Evolutionary conservation across 1,284 basidiomycete species (phyloP).

Genomic region (Irpex sp.): DNA sequence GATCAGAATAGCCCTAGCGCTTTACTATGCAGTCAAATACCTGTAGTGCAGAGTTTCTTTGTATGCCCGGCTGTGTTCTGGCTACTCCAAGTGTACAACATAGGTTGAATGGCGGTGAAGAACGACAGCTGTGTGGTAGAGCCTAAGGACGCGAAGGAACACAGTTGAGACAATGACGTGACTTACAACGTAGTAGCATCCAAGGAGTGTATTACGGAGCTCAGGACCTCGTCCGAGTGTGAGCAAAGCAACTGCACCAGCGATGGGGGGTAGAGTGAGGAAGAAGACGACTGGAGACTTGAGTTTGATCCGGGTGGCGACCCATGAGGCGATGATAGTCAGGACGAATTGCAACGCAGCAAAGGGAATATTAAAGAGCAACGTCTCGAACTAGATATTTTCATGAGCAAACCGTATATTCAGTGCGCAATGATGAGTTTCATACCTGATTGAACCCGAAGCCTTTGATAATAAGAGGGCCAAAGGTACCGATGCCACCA

Average conservation of each 20-base stretch:
- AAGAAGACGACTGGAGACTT: slow-evolving; percentile 45
- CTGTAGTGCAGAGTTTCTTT: slow-evolving; percentile 32
- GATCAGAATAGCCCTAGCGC: too few species aligned
- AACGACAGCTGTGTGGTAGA: slow-evolving; percentile 25
- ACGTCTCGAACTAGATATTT: slow-evolving; percentile 30
- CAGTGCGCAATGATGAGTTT: neutral
- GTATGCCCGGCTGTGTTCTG: slow-evolving; percentile 42
- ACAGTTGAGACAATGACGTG: neutral
- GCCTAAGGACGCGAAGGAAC: neutral
- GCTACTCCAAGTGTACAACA: slow-evolving; percentile 37
- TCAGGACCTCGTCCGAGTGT: slow-evolving; percentile 27
- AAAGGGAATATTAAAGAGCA: slow-evolving; percentile 46
- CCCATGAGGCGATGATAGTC: slow-evolving; percentile 33
- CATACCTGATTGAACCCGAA: slow-evolving; percentile 23
- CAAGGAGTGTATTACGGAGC: slow-evolving; percentile 30
- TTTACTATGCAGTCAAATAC: neutral
- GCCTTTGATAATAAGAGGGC: slow-evolving; percentile 37
- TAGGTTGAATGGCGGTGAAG: slow-evolving; percentile 32
- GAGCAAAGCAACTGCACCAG: slow-evolving; percentile 31
- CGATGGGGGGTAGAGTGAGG: slow-evolving; percentile 34
- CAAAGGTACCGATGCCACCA: slow-evolving; percentile 37
- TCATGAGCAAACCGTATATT: neutral
- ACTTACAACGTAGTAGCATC: slow-evolving; percentile 37
- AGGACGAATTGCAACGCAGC: slow-evolving; percentile 39
- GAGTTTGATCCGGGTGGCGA: slow-evolving; percentile 42